Conservation (phyloP, 768 basidiomycete species). For the Galerina marginata region DNA sequence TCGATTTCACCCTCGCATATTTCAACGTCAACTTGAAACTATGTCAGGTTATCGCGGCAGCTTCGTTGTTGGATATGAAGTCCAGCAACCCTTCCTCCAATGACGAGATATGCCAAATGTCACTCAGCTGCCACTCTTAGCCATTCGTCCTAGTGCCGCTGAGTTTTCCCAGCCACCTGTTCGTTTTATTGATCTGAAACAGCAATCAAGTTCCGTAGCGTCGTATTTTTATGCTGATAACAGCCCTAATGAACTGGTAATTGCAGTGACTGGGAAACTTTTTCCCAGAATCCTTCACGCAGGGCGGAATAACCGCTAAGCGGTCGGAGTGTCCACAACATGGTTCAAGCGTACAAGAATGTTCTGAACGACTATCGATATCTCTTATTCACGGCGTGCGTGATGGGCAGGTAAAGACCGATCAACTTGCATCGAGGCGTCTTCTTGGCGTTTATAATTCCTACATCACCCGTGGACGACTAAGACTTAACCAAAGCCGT, state of each 20-base stretch:
- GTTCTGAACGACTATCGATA: background rate
- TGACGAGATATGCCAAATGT: background rate
- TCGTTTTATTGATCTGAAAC: slow-evolving; percentile 8
- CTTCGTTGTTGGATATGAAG: background rate
- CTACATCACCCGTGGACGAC: background rate
- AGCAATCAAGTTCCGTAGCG: background rate
- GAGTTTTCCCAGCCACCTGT: slow-evolving; percentile 7
- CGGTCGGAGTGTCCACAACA: background rate
- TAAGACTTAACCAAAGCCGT: background rate
- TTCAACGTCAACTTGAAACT: slow-evolving; percentile 3
- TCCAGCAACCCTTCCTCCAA: background rate
- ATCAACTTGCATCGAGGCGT: background rate
- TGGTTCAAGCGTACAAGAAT: background rate
- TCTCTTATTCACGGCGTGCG: background rate
- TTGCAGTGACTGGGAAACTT: background rate
- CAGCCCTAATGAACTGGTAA: background rate
- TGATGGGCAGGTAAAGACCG: background rate
- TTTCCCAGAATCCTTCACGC: background rate
- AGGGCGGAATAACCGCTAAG: background rate
- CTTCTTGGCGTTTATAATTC: background rate
- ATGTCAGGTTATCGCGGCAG: background rate
- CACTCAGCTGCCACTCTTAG: background rate
- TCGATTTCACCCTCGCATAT: background rate
- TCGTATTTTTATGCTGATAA: slow-evolving; percentile 1
- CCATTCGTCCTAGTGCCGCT: background rate